phyloP scores from a whole-genome alignment of 768 basidiomycete species.

The Pisolithus orientalis region DNA sequence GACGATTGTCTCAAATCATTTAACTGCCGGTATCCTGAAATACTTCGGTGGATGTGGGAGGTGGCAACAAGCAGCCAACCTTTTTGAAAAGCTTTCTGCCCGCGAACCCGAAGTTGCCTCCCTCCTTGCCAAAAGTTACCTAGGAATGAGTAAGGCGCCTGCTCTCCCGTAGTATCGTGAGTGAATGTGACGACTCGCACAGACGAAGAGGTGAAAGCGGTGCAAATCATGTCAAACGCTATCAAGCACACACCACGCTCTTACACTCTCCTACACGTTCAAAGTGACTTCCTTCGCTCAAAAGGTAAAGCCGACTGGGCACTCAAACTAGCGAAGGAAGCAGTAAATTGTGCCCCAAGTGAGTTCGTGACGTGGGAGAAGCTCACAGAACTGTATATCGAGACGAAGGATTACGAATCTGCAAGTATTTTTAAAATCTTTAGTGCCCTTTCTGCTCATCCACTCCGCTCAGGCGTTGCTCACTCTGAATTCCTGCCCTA shows the following conservation, averaged over 20 bases:
- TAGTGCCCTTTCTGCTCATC: not conserved
- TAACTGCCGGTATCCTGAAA: slow-evolving; percentile 91
- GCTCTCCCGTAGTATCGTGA: not conserved
- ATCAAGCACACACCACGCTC: slow-evolving; percentile 85
- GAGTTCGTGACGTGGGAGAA: slow-evolving; percentile 99
- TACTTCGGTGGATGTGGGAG: slow-evolving; percentile 93
- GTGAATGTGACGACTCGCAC: not conserved
- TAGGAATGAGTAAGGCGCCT: slow-evolving; percentile 86
- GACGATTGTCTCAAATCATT: slow-evolving; percentile 91
- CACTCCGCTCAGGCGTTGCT: slow-evolving; percentile 54
- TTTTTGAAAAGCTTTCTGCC: slow-evolving; percentile 87
- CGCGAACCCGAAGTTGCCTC: slow-evolving; percentile 87
- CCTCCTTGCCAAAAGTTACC: slow-evolving; percentile 81
- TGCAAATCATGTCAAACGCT: slow-evolving; percentile 84
- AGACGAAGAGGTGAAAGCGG: slow-evolving; percentile 99
- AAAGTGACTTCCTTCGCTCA: slow-evolving; percentile 87
- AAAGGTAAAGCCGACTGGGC: slow-evolving; percentile 89
- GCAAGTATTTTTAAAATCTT: slow-evolving; percentile 12
- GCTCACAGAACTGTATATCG: slow-evolving; percentile 91
- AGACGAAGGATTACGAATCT: slow-evolving; percentile 80
- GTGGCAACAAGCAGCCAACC: slow-evolving; percentile 80
- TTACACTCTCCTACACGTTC: slow-evolving; percentile 89
- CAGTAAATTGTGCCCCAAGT: slow-evolving; percentile 96
- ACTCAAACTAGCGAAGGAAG: slow-evolving; percentile 84
- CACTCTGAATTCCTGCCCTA: slow-evolving; percentile 97